These are phyloP conservation scores for Vitis hybrid DNA, from an alignment of 177 flowering plant genomes.

Conservation along the genomic window DNA sequence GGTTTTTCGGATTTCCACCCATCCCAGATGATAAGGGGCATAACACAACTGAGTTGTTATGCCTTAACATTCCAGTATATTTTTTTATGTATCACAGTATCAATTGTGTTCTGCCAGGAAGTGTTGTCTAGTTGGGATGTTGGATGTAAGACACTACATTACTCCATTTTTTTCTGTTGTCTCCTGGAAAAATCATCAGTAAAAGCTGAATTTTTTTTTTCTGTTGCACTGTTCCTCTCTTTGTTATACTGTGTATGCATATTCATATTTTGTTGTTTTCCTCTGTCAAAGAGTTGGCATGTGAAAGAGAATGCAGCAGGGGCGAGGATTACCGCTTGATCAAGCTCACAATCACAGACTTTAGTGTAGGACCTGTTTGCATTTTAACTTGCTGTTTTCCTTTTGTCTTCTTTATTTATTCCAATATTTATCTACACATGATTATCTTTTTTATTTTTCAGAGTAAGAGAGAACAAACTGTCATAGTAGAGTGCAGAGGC, in stretches of 20 bases:
- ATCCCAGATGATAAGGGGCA: no score
- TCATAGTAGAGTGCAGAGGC: slow-evolving; percentile 93
- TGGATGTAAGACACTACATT: no score
- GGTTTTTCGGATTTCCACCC: no score
- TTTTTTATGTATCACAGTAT: no score
- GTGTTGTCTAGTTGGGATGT: no score
- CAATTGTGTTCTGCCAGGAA: no score
- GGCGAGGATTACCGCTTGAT: slow-evolving; percentile 97
- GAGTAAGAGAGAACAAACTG: slow-evolving; percentile 61
- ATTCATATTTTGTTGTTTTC: slow-evolving; percentile 3
- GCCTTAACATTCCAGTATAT: no score
- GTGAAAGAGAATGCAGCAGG: slow-evolving; percentile 98
- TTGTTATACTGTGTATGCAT: neutral
- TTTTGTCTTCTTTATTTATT: neutral
- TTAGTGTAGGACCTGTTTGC: slow-evolving; percentile 35
- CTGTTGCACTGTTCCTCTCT: neutral
- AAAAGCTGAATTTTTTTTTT: no score
- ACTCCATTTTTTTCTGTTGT: neutral
- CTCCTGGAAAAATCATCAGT: no score
- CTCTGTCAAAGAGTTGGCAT: slow-evolving; percentile 57
- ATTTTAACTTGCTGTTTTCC: neutral
- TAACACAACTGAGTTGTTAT: no score
- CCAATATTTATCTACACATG: neutral
- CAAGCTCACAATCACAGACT: slow-evolving; percentile 84
- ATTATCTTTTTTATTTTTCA: slow-evolving; percentile 19